Evolutionary conservation across 225 moss, liverwort and hornwort species (phyloP), one percentile per base, ranked within the genome.

Genomic region (Neckera pumila): DNA sequence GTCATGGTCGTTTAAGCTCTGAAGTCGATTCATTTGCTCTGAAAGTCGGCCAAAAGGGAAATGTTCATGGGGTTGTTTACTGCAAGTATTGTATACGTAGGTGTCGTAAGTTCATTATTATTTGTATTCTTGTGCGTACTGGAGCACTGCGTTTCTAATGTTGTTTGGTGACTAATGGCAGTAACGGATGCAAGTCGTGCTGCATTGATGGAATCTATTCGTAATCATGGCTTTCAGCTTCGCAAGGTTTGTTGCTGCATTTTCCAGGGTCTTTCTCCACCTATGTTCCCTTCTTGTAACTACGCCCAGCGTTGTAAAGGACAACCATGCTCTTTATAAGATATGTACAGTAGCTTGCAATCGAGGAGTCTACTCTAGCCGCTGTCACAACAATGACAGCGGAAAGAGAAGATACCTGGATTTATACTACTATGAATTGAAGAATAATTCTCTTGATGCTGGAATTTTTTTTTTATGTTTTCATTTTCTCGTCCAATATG

Each of bases 201-300:
- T 76, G 98, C 93, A 62, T 93, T 98, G 54, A 89, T 98, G 96
- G 95, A 94, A 89, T 94, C 96, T 43, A 98, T 98, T 73, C 98
- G 98, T 86, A 93, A 87, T 76, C 95, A 94, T 75, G 94, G 96
- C 67, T 89, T 96, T 85, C 92, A 93, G 87, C 92, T 98, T 66
- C 96, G 98, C 82, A 98, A 96, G 96, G 98, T 98, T 82, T 75
- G 86, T 63, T 80, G 51, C 76, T 67, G 53, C 79, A 75, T 83
- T 36, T 66, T 76, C 49, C 79, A 34, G 66, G 71, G 65, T 43
- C 80, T 74, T 71, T 76, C 40, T 75, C 49, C 64, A 61, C 43
- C 84, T 79, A 27, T 63, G 43, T 57, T 79, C 70, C 43, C 62
- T 72, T 84, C 22, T 84, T 49, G 42, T 67, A 85, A 72, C 58